These are phyloP conservation scores for Teunomyces stri DNA, from an alignment of 805 yeast genomes.

Conservation along the genomic window DNA sequence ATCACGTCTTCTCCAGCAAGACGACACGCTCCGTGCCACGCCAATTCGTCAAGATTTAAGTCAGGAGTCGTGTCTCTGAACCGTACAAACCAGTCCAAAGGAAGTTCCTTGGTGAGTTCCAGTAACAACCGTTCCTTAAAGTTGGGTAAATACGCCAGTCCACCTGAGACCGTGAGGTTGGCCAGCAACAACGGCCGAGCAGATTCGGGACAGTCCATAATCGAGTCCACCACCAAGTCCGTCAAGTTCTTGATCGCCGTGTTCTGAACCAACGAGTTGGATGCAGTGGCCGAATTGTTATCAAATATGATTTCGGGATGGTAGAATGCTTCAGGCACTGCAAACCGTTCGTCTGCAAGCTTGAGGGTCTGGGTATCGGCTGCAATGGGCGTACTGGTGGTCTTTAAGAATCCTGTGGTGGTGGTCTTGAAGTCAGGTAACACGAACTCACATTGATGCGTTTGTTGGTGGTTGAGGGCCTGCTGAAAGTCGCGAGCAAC, in stretches of 20 bases:
- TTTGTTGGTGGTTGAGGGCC: constrained; percentile 39
- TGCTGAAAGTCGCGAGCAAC: constrained; percentile 58
- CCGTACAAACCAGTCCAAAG: constrained; percentile 66
- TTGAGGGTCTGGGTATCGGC: constrained; percentile 60
- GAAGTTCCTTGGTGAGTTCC: constrained; percentile 66
- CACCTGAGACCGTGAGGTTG: constrained; percentile 81
- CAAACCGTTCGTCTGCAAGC: constrained; percentile 81
- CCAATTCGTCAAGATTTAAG: constrained; percentile 21
- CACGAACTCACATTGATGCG: constrained; percentile 62
- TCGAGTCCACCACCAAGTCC: constrained; percentile 71
- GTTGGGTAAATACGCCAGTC: constrained; percentile 70
- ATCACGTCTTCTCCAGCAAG: constrained; percentile 41
- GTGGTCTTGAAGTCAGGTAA: constrained; percentile 86
- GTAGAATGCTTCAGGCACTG: constrained; percentile 81
- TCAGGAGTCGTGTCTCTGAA: constrained; percentile 23
- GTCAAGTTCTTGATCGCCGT: constrained; percentile 67
- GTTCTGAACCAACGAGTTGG: constrained; percentile 29
- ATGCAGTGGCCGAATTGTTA: constrained; percentile 27
- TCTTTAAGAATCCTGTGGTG: constrained; percentile 63
- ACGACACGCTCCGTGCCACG: constrained; percentile 38
- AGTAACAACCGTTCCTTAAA: constrained; percentile 57
- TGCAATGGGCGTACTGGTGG: constrained; percentile 22
- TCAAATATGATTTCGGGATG: constrained; percentile 69
- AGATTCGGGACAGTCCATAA: constrained; percentile 70
- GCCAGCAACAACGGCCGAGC: constrained; percentile 72